A percentile compares a stretch with the other conserved stretches of the same genome.
Conservation (phyloP, 2,329 filamentous ascomycete species). For the Plenodomus biglobosus region DNA sequence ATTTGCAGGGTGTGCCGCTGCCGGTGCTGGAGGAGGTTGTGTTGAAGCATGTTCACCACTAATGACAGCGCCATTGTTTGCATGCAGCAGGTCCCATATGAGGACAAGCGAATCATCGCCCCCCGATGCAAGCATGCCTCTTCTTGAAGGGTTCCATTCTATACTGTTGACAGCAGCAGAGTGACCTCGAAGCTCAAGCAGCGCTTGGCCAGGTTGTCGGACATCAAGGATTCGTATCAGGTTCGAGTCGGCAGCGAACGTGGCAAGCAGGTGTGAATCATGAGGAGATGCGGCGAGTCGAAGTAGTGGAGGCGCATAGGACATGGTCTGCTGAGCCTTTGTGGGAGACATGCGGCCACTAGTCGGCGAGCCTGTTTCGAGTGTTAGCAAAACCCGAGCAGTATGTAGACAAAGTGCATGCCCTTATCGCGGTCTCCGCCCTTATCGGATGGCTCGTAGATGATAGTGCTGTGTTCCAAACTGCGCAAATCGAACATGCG, state of each 20-base stretch:
- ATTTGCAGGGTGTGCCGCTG: slow-evolving; percentile 30
- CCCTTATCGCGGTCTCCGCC: slow-evolving; percentile 54
- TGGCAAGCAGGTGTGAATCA: slow-evolving; percentile 93
- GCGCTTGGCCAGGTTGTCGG: slow-evolving; percentile 89
- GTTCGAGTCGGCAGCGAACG: slow-evolving; percentile 90
- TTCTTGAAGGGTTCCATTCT: slow-evolving; percentile 87
- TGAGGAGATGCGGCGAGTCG: slow-evolving; percentile 89
- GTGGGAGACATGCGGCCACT: slow-evolving; percentile 67
- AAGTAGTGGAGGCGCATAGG: slow-evolving; percentile 65
- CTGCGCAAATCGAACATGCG: slow-evolving; percentile 98
- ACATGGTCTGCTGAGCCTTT: slow-evolving; percentile 73
- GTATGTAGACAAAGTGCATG: slow-evolving; percentile 20
- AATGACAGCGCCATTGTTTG: slow-evolving; percentile 55
- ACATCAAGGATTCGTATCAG: slow-evolving; percentile 94
- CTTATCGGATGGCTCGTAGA: slow-evolving; percentile 95
- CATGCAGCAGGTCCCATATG: slow-evolving; percentile 88
- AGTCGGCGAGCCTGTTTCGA: slow-evolving; percentile 46
- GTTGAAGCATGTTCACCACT: slow-evolving; percentile 45
- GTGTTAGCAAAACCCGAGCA: slow-evolving; percentile 6
- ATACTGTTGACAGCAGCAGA: slow-evolving; percentile 84
- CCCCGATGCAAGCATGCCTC: slow-evolving; percentile 87
- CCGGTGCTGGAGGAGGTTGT: slow-evolving; percentile 26
- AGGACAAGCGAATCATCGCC: slow-evolving; percentile 90
- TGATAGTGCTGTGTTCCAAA: slow-evolving; percentile 96
- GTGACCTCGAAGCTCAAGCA: slow-evolving; percentile 91